phyloP scores from a whole-genome alignment of 805 yeast species.

The Metschnikowia orientalis region DNA sequence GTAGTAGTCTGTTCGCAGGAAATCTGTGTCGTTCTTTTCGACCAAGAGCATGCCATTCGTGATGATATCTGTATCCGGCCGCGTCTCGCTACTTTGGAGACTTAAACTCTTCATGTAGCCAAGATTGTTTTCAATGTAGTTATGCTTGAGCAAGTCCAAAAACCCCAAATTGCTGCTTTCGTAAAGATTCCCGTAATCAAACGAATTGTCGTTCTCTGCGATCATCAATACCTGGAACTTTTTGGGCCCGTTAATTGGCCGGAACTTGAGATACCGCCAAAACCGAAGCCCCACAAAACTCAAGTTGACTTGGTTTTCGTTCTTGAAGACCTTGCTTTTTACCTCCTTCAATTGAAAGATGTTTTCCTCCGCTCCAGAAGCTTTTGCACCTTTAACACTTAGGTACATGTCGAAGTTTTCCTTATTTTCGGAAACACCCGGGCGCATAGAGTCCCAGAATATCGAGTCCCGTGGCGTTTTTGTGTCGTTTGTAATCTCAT shows the following conservation, averaged over 20 bases:
- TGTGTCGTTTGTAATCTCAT: slow-evolving; percentile 29
- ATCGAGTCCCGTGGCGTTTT: background rate
- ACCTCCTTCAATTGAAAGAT: slow-evolving; percentile 23
- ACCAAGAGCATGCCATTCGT: slow-evolving; percentile 27
- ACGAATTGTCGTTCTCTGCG: slow-evolving; percentile 20
- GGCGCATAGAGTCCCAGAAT: slow-evolving; percentile 33
- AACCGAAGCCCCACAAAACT: slow-evolving; percentile 42
- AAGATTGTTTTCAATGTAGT: slow-evolving; percentile 46
- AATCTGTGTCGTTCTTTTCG: slow-evolving; percentile 18
- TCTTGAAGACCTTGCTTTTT: slow-evolving; percentile 30
- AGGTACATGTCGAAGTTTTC: slow-evolving; percentile 22
- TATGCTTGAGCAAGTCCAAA: slow-evolving; percentile 36
- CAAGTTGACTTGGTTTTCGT: slow-evolving; percentile 41
- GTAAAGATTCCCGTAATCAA: slow-evolving; percentile 17
- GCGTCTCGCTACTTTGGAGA: slow-evolving; percentile 24
- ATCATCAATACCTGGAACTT: slow-evolving; percentile 51
- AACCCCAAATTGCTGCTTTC: slow-evolving; percentile 32
- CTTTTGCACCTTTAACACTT: slow-evolving; percentile 7
- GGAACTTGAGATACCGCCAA: slow-evolving; percentile 57
- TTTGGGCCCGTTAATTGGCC: slow-evolving; percentile 49
- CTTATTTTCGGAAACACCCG: slow-evolving; percentile 13
- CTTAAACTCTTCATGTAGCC: slow-evolving; percentile 40
- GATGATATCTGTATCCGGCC: slow-evolving; percentile 28
- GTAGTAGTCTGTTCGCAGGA: slow-evolving; percentile 26
- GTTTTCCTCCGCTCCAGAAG: slow-evolving; percentile 16